phyloP scores from a whole-genome alignment of 202 grass and related monocot genomes.

The Eragrostis tef region DNA sequence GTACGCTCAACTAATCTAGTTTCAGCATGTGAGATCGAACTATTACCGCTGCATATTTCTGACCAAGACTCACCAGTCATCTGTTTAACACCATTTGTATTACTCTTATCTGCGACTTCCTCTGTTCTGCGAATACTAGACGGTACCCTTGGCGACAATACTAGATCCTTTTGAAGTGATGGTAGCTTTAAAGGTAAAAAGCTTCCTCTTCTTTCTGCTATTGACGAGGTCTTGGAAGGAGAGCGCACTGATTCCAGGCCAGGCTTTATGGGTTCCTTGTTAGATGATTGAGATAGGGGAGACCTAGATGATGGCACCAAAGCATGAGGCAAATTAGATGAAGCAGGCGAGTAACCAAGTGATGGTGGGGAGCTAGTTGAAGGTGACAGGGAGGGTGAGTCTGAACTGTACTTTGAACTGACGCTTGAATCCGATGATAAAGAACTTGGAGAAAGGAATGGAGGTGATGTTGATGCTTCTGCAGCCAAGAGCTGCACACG shows the following conservation, averaged over 20 bases:
- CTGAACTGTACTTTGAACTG: constrained; percentile 92
- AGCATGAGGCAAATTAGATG: constrained; percentile 56
- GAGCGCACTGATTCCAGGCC: constrained; percentile 47
- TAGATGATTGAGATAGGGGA: constrained; percentile 68
- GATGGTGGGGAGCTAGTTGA: constrained; percentile 70
- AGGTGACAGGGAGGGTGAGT: constrained; percentile 90
- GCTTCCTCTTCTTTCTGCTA: constrained; percentile 94
- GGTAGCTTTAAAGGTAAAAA: constrained; percentile 85
- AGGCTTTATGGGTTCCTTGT: constrained; percentile 54
- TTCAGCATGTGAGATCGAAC: constrained; percentile 29
- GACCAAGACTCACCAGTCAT: constrained; percentile 35
- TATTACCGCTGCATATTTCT: constrained; percentile 41
- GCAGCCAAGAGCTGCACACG: constrained; percentile 50
- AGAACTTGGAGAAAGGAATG: constrained; percentile 88
- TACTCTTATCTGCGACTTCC: constrained; percentile 52
- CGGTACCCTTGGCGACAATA: constrained; percentile 58
- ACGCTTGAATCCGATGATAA: constrained; percentile 77
- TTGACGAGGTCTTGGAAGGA: constrained; percentile 72
- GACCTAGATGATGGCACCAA: constrained; percentile 70
- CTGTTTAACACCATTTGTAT: constrained; percentile 50
- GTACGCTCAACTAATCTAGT: constrained; percentile 45
- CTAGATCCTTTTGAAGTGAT: constrained; percentile 70
- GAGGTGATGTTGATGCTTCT: constrained; percentile 70
- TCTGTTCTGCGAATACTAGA: constrained; percentile 49
- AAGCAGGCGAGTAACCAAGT: constrained; percentile 63